phyloP scores from a whole-genome alignment of 2,329 filamentous ascomycete species.

The Atkinsonella hypoxylon region DNA sequence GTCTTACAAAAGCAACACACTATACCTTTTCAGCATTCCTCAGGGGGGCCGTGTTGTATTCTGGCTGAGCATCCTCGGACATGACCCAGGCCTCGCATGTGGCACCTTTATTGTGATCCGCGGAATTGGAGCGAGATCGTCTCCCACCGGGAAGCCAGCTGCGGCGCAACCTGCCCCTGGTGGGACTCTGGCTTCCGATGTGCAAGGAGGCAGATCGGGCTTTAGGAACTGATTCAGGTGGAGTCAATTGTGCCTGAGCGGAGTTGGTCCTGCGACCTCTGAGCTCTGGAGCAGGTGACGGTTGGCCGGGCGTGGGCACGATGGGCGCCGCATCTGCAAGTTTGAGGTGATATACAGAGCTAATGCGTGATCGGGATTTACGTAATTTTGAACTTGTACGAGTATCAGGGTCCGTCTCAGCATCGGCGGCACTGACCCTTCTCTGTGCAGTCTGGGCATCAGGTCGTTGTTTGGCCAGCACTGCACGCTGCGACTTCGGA shows the following conservation, averaged over 20 bases:
- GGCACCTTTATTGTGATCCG: conserved; percentile 15
- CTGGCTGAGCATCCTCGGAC: conserved; percentile 35
- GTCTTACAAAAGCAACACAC: neutral
- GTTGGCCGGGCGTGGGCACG: conserved; percentile 15
- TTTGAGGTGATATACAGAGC: conserved; percentile 18
- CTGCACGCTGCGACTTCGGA: conserved; percentile 15
- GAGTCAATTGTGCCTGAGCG: conserved; percentile 25
- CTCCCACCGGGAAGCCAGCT: conserved; percentile 41
- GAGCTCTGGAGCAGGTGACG: conserved; percentile 23
- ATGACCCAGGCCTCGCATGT: conserved; percentile 41
- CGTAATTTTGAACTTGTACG: conserved; percentile 17
- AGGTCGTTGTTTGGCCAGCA: conserved; percentile 14
- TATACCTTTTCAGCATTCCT: conserved; percentile 42
- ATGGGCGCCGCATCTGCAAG: conserved; percentile 12
- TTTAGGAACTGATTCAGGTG: conserved; percentile 12
- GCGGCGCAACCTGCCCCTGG: conserved; percentile 33
- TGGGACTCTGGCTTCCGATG: conserved; percentile 31
- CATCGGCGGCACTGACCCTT: conserved; percentile 1
- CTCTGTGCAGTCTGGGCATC: neutral
- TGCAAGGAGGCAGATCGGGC: conserved; percentile 14
- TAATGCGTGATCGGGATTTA: conserved; percentile 18
- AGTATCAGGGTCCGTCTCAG: conserved; percentile 7
- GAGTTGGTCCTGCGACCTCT: conserved; percentile 35
- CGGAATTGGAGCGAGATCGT: conserved; percentile 39
- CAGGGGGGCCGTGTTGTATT: conserved; percentile 44